Evolutionary conservation across 1,139 yeast species (phyloP).

Genomic region (Zygotorulaspora mrakii): DNA sequence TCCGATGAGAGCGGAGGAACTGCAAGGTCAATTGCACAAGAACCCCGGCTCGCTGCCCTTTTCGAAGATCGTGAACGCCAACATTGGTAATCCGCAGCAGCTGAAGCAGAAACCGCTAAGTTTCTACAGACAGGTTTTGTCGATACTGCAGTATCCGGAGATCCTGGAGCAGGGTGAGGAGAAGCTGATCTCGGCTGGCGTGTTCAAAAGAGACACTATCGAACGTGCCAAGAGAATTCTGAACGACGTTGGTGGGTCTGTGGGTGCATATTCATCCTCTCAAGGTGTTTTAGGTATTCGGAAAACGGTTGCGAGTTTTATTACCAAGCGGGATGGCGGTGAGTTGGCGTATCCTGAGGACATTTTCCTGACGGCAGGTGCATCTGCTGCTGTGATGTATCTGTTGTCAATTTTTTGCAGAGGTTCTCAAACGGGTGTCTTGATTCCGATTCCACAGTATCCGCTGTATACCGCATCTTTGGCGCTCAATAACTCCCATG

Average conservation of each 20-base stretch:
- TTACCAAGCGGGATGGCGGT: constrained; percentile 64
- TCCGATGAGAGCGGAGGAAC: constrained; percentile 89
- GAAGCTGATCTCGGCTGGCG: constrained; percentile 25
- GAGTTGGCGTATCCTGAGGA: constrained; percentile 62
- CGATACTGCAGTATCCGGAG: constrained; percentile 80
- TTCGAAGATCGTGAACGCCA: constrained; percentile 73
- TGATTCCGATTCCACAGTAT: constrained; percentile 96
- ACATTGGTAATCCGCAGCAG: constrained; percentile 97
- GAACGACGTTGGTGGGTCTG: constrained; percentile 60
- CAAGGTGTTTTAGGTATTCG: constrained; percentile 78
- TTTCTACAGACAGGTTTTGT: constrained; percentile 88
- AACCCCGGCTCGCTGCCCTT: constrained; percentile 70
- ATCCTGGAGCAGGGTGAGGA: constrained; percentile 41
- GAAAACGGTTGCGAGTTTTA: constrained; percentile 75
- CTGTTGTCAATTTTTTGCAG: constrained; percentile 66
- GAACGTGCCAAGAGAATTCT: constrained; percentile 63
- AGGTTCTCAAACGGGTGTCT: constrained; percentile 70
- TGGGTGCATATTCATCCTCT: constrained; percentile 92
- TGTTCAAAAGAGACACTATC: constrained; percentile 68
- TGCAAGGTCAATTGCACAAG: constrained; percentile 51
- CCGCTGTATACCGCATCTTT: constrained; percentile 93
- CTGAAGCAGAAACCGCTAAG: constrained; percentile 89
- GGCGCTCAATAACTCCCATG: constrained; percentile 73
- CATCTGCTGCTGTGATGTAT: constrained; percentile 83
- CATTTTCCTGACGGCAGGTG: constrained; percentile 86